Percentiles rank a stretch among this genome's conserved stretches.
These are phyloP conservation scores for Alloascoidea africana DNA, from an alignment of 805 yeast species.

Conservation along the genomic window DNA sequence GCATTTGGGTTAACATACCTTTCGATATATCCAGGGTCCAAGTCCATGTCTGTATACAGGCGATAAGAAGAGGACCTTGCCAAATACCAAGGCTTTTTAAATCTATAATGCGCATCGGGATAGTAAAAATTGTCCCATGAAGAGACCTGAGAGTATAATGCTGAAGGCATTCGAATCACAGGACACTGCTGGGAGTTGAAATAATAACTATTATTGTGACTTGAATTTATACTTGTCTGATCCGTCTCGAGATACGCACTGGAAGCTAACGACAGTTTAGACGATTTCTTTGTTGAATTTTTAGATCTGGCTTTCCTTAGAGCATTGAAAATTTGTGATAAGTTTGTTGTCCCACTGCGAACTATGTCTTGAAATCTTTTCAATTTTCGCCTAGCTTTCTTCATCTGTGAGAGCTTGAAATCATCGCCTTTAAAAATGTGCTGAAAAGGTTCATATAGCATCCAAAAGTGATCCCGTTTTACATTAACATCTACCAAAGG, in stretches of 20 bases:
- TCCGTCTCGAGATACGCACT: no score
- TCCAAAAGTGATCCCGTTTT: neutral
- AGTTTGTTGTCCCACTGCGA: neutral
- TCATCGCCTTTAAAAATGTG: neutral
- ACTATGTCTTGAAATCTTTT: neutral
- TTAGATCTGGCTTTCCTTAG: neutral
- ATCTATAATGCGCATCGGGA: neutral
- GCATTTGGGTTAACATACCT: neutral
- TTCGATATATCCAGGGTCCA: neutral
- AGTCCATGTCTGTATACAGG: neutral
- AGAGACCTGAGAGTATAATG: constrained; percentile 2
- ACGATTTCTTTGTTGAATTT: neutral
- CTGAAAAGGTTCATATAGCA: neutral
- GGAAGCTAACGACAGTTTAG: no score
- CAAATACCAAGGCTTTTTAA: constrained; percentile 4
- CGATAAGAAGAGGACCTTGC: neutral
- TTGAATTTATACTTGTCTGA: no score
- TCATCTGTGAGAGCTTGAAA: neutral
- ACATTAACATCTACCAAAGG: neutral
- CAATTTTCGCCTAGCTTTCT: neutral
- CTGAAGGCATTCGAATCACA: neutral
- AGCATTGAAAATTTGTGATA: neutral
- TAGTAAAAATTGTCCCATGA: constrained; percentile 2
- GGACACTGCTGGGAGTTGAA: neutral
- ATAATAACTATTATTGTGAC: neutral